Base-by-base conservation (phyloP, 768 basidiomycete genomes). In the Phanerochaete sordida region DNA sequence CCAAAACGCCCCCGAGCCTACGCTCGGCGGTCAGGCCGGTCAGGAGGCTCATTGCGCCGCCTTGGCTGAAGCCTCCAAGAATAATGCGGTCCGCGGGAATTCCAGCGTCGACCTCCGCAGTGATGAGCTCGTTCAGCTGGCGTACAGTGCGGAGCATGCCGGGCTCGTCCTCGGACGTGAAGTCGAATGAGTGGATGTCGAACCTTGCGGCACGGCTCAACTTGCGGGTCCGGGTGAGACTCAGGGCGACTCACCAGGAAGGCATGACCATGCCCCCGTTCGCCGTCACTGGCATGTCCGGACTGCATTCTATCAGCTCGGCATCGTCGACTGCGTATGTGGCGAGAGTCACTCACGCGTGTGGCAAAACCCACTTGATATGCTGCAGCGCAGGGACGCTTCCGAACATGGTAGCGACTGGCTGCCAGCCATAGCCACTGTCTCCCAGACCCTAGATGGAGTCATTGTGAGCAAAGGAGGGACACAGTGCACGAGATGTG, bases 21-120 rank as follows among this genome's bases (percentile, higher is more conserved):
- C 82, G 76, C 63, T 85, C 83, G 2, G 76, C 78, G 1, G 84
- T 88, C 59, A 95, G 75, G 8, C 85, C 92, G 3, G 86, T 84
- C 51, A 95, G 74, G n/a, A 94, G 76, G 8, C 86, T 80, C 79
- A 95, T 87, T 24, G 87, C 84, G 43, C 79, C 91, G 37, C 92
- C 94, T 71, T 96, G 94, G 61, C 86, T 89, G 75, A 95, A 96
- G 11, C 95, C 95, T 35, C 92, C 93, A 24, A 98, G 73, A 31
- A 96, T 81, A 66, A 96, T 89, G 53, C 89, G 83, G 57, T 79
- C 77, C 26, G 87, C 75, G 9, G 84, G 79, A 55, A 88, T 84
- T 33, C 91, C 91, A 8, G 79, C 77, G 50, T 86, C 84, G 21
- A 95, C 77, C 73, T 98, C 95, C 2, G 80, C 77, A 13, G 83